Conservation (phyloP, 2,329 filamentous ascomycete genomes). For the Colletotrichum euphorbiae region DNA sequence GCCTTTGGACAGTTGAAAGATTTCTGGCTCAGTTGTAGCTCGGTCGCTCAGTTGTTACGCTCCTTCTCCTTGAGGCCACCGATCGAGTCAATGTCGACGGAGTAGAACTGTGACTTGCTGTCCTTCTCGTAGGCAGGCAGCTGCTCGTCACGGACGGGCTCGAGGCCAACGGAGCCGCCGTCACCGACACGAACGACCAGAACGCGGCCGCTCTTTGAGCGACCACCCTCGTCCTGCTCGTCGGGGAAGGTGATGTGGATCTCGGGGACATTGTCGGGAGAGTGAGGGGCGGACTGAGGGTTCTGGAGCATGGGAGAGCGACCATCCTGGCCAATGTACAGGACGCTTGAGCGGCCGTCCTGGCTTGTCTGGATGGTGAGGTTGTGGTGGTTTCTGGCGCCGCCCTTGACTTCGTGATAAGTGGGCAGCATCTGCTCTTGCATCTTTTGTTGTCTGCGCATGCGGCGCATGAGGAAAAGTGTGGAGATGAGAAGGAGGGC, state of each 20-base stretch:
- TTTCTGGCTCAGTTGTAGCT: slow-evolving; percentile 9
- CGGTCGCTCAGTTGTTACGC: slow-evolving; percentile 48
- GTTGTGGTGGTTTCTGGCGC: slow-evolving; percentile 61
- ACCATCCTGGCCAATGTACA: slow-evolving; percentile 84
- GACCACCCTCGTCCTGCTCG: slow-evolving; percentile 88
- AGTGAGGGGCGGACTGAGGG: slow-evolving; percentile 79
- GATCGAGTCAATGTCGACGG: slow-evolving; percentile 93
- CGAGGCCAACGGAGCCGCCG: slow-evolving; percentile 84
- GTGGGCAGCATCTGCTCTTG: slow-evolving; percentile 71
- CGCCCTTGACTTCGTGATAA: slow-evolving; percentile 72
- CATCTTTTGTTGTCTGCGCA: slow-evolving; percentile 60
- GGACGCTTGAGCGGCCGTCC: slow-evolving; percentile 73
- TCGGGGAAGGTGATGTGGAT: slow-evolving; percentile 99
- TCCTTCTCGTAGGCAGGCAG: slow-evolving; percentile 92
- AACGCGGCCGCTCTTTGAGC: slow-evolving; percentile 84
- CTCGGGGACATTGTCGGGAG: slow-evolving; percentile 87
- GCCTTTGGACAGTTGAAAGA: slow-evolving; percentile 26
- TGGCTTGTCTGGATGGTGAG: slow-evolving; percentile 68
- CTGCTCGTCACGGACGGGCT: slow-evolving; percentile 83
- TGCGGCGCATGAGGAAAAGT: slow-evolving; percentile 79
- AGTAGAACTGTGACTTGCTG: slow-evolving; percentile 84
- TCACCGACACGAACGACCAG: slow-evolving; percentile 94
- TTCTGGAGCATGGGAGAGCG: slow-evolving; percentile 76
- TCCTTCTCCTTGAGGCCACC: slow-evolving; percentile 95
- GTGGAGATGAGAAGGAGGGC: slow-evolving; percentile 74